Evolutionary conservation across 306 rosid species (phyloP).

Genomic region (Nissolia schottii): DNA sequence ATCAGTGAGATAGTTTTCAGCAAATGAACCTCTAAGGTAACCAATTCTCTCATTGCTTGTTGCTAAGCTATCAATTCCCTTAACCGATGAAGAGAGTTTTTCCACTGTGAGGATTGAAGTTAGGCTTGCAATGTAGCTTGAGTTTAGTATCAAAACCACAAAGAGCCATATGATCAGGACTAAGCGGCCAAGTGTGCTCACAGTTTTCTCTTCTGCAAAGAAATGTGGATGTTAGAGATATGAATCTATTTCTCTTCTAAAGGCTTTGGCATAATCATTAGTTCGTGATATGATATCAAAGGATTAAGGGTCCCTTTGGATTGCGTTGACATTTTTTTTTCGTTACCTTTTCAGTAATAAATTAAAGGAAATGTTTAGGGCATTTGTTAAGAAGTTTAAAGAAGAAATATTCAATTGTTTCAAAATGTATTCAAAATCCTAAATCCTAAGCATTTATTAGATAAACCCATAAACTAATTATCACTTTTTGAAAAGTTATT

Average conservation of each 20-base stretch:
- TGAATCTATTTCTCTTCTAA: not conserved
- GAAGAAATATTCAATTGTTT: no score
- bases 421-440: no score
- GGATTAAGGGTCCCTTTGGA: no score
- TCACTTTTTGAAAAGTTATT: no score
- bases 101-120: conserved; percentile 84
- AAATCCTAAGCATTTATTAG: no score
- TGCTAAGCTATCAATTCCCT: conserved; percentile 62
- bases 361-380: no score
- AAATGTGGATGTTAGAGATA: not conserved
- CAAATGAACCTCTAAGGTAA: conserved; percentile 57
- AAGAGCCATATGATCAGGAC: conserved; percentile 77
- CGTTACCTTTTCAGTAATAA: no score
- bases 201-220: conserved; percentile 59
- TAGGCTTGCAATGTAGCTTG: conserved; percentile 78
- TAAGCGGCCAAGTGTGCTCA: conserved; percentile 69
- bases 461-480: no score
- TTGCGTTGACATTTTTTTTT: no score
- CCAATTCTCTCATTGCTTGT: conserved; percentile 53
- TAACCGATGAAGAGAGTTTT: conserved; percentile 59
- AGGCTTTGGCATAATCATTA: not conserved
- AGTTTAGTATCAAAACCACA: conserved; percentile 71
- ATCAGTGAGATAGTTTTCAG: conserved; percentile 46
- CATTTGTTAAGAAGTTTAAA: no score
- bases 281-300: not conserved